Conservation (phyloP, 305 asterid species). For the Fraxinus floribunda region DNA sequence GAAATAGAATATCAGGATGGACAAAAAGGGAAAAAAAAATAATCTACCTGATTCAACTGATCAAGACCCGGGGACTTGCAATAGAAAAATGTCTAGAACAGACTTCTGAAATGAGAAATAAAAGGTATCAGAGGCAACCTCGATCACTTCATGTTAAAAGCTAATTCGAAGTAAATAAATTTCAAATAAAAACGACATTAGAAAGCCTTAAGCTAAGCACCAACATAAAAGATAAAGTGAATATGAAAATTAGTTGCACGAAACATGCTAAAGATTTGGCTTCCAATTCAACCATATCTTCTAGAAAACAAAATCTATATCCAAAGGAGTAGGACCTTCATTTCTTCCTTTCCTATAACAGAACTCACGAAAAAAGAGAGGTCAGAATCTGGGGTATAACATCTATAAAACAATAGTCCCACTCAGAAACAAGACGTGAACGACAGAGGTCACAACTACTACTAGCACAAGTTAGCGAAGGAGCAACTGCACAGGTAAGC, state of each 20-base stretch:
- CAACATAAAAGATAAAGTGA: background rate
- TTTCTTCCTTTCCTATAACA: background rate
- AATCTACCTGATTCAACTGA: background rate
- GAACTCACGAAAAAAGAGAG: background rate
- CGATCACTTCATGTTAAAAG: background rate
- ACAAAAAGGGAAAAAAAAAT: background rate
- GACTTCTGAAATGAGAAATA: slow-evolving; percentile 9
- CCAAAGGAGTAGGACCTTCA: background rate
- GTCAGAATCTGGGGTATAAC: slow-evolving; percentile 8
- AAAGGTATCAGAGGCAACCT: background rate
- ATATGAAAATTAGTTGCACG: background rate
- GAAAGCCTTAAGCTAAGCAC: background rate
- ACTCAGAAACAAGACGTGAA: slow-evolving; percentile 10
- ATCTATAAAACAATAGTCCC: slow-evolving; percentile 1
- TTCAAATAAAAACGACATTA: background rate
- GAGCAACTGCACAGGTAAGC: slow-evolving; percentile 37
- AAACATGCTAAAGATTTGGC: background rate
- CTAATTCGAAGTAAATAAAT: background rate
- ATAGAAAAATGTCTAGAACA: background rate
- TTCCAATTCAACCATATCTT: background rate
- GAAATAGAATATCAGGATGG: background rate
- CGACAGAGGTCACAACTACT: slow-evolving; percentile 24
- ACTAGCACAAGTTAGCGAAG: slow-evolving; percentile 10
- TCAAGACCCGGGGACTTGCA: background rate
- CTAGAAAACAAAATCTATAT: background rate